phyloP scores from a whole-genome alignment of 805 yeast genomes.

The Isabelozyma pseudorhagii region DNA sequence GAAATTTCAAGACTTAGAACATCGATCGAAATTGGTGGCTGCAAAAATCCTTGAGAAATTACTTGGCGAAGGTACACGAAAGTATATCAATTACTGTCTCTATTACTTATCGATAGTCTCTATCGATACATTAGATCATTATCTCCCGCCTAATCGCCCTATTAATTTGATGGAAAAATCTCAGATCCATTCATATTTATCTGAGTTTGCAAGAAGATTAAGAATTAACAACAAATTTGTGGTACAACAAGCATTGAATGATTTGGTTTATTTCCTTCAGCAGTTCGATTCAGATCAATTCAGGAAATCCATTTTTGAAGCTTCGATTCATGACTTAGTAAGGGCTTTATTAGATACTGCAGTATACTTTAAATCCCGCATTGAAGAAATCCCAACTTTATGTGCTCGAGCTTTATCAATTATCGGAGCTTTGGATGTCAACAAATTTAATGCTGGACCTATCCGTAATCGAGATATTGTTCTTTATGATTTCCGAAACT shows the following conservation, averaged over 20 bases:
- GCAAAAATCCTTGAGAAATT: constrained; percentile 44
- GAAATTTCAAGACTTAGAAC: constrained; percentile 53
- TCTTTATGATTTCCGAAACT: constrained; percentile 60
- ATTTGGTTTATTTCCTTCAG: constrained; percentile 51
- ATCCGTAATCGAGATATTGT: constrained; percentile 46
- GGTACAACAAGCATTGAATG: constrained; percentile 67
- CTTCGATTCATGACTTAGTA: constrained; percentile 43
- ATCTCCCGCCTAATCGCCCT: constrained; percentile 5
- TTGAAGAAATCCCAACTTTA: constrained; percentile 48
- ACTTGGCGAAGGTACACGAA: constrained; percentile 27
- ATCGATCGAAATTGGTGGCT: constrained; percentile 49
- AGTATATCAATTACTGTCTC: constrained; percentile 43
- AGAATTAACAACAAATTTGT: constrained; percentile 66
- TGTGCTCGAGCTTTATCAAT: constrained; percentile 71
- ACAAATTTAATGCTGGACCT: constrained; percentile 45
- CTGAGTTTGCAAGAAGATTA: constrained; percentile 54
- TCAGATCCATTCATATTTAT: constrained; percentile 31
- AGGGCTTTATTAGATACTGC: constrained; percentile 55
- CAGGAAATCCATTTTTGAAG: constrained; percentile 26
- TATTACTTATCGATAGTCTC: constrained; percentile 54
- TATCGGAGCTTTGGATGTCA: constrained; percentile 74
- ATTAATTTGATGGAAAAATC: background rate
- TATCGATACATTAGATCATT: constrained; percentile 30
- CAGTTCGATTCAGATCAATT: constrained; percentile 44
- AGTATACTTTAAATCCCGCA: constrained; percentile 49